These are phyloP conservation scores for Dendrobium chrysotoxum DNA, from an alignment of 106 monocot genomes.

Conservation along the genomic window DNA sequence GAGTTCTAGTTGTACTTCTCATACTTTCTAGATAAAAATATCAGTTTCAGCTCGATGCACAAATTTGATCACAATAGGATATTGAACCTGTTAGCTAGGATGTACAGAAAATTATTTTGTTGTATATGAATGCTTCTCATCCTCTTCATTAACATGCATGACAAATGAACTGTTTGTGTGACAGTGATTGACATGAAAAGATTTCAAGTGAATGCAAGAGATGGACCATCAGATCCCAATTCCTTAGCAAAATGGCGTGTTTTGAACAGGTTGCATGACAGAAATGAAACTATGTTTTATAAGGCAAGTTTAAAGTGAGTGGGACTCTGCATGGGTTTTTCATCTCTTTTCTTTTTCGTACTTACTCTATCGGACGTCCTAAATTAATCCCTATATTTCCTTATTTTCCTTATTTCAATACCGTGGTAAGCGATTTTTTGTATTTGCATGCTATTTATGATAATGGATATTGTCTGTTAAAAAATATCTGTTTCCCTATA, in stretches of 20 bases:
- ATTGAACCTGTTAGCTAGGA: neutral
- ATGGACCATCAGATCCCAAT: slow-evolving; percentile 74
- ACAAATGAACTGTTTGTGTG: slow-evolving; percentile 9
- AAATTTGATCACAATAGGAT: neutral
- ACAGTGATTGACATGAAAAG: slow-evolving; percentile 92
- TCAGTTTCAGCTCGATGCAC: neutral
- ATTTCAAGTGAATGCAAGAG: slow-evolving; percentile 67
- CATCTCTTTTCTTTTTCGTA: neutral
- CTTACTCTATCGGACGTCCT: neutral
- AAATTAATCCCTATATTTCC: neutral
- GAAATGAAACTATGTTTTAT: slow-evolving; percentile 96
- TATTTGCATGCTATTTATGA: neutral
- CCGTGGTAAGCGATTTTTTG: neutral
- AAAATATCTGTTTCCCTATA: neutral
- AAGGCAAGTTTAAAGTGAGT: slow-evolving; percentile 40
- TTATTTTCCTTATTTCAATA: neutral
- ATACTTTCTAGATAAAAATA: neutral
- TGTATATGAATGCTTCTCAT: neutral
- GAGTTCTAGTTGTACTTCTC: neutral
- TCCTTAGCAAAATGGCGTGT: slow-evolving; percentile 96
- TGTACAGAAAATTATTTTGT: neutral
- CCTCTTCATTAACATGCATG: neutral
- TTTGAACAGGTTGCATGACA: slow-evolving; percentile 90
- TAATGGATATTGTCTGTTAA: neutral
- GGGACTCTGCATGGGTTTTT: neutral